Percentiles rank a stretch among this genome's conserved stretches.
These are phyloP conservation scores for Alternaria ethzedia DNA, from an alignment of 2,329 filamentous ascomycete genomes.

Conservation along the genomic window DNA sequence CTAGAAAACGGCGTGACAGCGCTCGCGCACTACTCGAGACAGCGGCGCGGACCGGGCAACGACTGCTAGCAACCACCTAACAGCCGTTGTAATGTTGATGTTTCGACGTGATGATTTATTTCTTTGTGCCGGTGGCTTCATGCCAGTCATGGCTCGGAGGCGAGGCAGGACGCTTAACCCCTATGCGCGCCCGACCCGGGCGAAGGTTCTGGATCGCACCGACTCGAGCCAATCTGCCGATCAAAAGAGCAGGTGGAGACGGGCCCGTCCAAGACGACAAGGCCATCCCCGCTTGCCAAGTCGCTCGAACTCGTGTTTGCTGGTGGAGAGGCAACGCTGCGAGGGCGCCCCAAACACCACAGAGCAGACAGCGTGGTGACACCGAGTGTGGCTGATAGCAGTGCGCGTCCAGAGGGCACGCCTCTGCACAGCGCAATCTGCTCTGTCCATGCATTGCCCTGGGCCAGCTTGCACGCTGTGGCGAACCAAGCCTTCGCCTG, in stretches of 20 bases:
- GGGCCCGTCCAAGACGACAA: conserved; percentile 1
- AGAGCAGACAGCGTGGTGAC: background rate
- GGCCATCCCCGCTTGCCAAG: conserved; percentile 13
- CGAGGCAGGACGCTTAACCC: background rate
- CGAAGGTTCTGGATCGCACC: conserved; percentile 2
- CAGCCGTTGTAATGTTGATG: conserved; percentile 2
- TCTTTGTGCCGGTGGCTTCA: background rate
- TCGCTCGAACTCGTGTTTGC: background rate
- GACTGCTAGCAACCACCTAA: conserved; percentile 5
- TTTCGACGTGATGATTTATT: background rate
- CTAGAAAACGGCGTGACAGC: background rate
- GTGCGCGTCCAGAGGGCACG: background rate
- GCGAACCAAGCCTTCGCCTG: conserved; percentile 1
- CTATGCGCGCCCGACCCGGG: background rate
- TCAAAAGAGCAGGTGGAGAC: background rate
- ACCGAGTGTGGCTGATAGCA: background rate
- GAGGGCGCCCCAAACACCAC: background rate
- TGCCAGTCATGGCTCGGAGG: background rate
- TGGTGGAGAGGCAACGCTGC: background rate
- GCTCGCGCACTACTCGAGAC: conserved; percentile 4
- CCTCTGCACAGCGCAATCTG: background rate
- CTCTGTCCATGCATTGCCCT: background rate
- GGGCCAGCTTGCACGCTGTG: background rate
- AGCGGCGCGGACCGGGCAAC: conserved; percentile 25
- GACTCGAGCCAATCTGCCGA: background rate